A percentile compares a stretch with the other conserved stretches of the same genome.
These are phyloP conservation scores for Paxillus ammoniavirescens DNA, from an alignment of 768 basidiomycete species.

Conservation along the genomic window DNA sequence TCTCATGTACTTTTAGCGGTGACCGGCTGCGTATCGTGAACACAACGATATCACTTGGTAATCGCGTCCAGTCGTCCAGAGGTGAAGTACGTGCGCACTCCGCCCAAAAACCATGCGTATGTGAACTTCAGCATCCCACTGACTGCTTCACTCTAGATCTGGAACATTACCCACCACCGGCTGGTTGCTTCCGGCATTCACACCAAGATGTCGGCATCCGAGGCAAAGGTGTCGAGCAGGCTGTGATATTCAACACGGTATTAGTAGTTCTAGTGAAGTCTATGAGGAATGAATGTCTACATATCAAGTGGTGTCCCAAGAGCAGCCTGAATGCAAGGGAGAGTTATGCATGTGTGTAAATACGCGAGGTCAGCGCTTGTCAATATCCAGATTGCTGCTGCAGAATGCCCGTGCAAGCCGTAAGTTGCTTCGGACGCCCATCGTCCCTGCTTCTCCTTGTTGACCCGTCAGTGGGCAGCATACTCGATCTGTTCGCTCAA, in stretches of 20 bases:
- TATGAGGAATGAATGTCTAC: constrained; percentile 6
- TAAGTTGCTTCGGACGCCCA: too few relatives aligned
- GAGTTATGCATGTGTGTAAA: neutral
- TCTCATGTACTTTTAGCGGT: constrained; percentile 26
- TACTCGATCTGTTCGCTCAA: too few relatives aligned
- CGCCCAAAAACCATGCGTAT: too few relatives aligned
- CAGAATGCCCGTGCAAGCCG: too few relatives aligned
- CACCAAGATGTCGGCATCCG: constrained; percentile 52
- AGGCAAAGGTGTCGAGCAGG: constrained; percentile 12
- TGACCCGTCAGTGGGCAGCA: too few relatives aligned
- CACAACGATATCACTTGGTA: constrained; percentile 50
- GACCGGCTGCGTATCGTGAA: too few relatives aligned
- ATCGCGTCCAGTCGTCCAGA: constrained; percentile 44
- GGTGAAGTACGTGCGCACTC: constrained; percentile 41
- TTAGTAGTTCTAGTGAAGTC: neutral
- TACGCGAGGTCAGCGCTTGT: too few relatives aligned
- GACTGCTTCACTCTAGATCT: constrained; percentile 42
- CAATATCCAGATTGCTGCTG: too few relatives aligned
- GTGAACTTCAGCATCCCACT: neutral
- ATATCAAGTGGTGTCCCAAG: constrained; percentile 6
- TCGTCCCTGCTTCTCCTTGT: too few relatives aligned
- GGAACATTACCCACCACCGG: too few relatives aligned
- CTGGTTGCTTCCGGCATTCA: constrained; percentile 56
- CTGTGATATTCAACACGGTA: constrained; percentile 10
- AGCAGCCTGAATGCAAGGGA: neutral